phyloP scores from a whole-genome alignment of 495 filamentous ascomycete species.

The Hyaloscypha hepaticicola region DNA sequence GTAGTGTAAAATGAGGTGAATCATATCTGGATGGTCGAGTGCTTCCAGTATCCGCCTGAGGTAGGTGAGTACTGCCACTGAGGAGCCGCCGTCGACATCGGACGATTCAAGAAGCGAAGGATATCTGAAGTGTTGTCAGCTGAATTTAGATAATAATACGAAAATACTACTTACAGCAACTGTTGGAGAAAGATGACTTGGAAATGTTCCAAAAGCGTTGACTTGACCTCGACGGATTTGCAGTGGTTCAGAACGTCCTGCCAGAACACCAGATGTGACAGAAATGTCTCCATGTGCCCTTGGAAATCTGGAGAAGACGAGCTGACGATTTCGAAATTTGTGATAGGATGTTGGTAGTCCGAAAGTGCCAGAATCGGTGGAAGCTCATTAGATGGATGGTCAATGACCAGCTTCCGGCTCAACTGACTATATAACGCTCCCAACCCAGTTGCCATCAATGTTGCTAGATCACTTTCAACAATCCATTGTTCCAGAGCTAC shows the following conservation, averaged over 20 bases:
- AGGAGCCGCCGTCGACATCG: conserved; percentile 93
- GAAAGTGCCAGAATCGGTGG: conserved; percentile 84
- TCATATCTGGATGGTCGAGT: conserved; percentile 86
- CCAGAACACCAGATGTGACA: conserved; percentile 95
- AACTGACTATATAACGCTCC: conserved; percentile 96
- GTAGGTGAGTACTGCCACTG: conserved; percentile 93
- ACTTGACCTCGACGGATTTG: conserved; percentile 84
- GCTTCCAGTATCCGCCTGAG: conserved; percentile 86
- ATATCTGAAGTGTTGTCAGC: conserved; percentile 58
- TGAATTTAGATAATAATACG: neutral
- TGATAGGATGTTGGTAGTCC: conserved; percentile 66
- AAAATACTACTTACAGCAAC: conserved; percentile 64
- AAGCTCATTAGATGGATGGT: conserved; percentile 60
- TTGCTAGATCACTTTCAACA: conserved; percentile 93
- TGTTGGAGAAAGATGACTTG: conserved; percentile 96
- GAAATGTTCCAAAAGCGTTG: conserved; percentile 92
- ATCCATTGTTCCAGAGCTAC: conserved; percentile 88
- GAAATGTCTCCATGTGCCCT: conserved; percentile 82
- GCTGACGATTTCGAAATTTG: conserved; percentile 65
- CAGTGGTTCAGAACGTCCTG: conserved; percentile 97
- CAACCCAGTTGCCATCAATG: conserved; percentile 92
- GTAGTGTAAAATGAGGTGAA: conserved; percentile 91
- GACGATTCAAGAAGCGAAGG: conserved; percentile 95
- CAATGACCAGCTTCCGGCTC: conserved; percentile 69
- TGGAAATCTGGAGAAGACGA: conserved; percentile 70